These are phyloP conservation scores for Cordyceps farinosa DNA, from an alignment of 2,329 filamentous ascomycete genomes.

Conservation along the genomic window DNA sequence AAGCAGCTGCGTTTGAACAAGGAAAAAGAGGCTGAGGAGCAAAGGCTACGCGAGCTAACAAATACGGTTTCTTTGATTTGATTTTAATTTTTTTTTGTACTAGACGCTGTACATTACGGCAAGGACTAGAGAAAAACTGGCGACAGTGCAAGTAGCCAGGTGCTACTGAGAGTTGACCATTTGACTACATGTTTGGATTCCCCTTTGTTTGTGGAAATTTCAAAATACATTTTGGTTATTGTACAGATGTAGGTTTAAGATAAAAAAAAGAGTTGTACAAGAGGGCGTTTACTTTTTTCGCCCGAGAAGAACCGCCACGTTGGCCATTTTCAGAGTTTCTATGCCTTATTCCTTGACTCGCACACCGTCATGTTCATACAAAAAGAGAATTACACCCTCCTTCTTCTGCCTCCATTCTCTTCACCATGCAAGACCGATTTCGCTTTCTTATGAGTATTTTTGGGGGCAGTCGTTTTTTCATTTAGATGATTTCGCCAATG, in stretches of 20 bases:
- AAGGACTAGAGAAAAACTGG: neutral
- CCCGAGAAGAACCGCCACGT: neutral
- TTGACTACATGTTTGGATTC: constrained; percentile 19
- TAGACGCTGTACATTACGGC: neutral
- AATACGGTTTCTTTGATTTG: neutral
- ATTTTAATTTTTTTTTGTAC: neutral
- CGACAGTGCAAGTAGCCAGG: neutral
- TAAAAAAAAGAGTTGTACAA: constrained; percentile 23
- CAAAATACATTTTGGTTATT: constrained; percentile 32
- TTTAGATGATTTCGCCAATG: constrained; percentile 63
- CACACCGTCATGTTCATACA: constrained; percentile 18
- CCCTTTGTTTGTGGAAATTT: constrained; percentile 30
- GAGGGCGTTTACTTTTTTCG: neutral
- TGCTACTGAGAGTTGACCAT: neutral
- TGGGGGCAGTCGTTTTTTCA: neutral
- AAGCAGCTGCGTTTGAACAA: constrained; percentile 61
- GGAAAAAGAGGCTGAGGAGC: constrained; percentile 32
- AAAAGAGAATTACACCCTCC: constrained; percentile 16
- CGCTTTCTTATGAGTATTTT: constrained; percentile 6
- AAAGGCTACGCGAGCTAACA: neutral
- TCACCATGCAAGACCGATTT: constrained; percentile 1
- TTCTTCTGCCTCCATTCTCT: neutral
- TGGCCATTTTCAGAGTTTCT: neutral
- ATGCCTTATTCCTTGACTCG: constrained; percentile 6
- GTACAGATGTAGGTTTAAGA: constrained; percentile 35